phyloP scores from a whole-genome alignment of 495 filamentous ascomycete species.

The Oidiodendron maius region DNA sequence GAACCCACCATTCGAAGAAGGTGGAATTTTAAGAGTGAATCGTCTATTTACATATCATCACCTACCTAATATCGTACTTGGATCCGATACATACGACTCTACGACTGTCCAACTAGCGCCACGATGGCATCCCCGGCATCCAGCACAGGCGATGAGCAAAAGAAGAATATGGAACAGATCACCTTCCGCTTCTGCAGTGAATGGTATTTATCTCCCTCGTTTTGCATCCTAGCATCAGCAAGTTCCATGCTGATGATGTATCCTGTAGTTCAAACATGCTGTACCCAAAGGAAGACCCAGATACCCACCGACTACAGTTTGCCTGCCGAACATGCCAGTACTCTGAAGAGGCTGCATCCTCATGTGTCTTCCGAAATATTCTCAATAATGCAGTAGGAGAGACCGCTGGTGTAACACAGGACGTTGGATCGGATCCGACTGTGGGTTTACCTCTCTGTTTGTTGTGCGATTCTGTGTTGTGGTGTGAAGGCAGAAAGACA shows the following conservation, averaged over 20 bases:
- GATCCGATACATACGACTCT: too few relatives aligned
- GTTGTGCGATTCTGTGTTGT: slow-evolving; percentile 20
- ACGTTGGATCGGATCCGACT: slow-evolving; percentile 95
- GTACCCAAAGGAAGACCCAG: slow-evolving; percentile 87
- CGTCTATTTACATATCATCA: too few relatives aligned
- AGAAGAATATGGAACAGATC: slow-evolving; percentile 66
- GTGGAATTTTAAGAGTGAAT: too few relatives aligned
- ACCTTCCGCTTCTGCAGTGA: slow-evolving; percentile 96
- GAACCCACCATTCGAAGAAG: too few relatives aligned
- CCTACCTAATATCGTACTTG: too few relatives aligned
- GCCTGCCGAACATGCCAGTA: slow-evolving; percentile 87
- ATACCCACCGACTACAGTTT: slow-evolving; percentile 44
- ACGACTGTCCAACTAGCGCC: too few relatives aligned
- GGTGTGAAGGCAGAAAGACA: slow-evolving; percentile 15
- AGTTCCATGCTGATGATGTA: slow-evolving; percentile 11
- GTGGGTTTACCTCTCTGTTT: slow-evolving; percentile 58
- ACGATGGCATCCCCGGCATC: slow-evolving; percentile 57
- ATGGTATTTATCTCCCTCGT: slow-evolving; percentile 49
- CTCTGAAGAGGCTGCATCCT: slow-evolving; percentile 73
- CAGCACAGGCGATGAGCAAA: slow-evolving; percentile 44
- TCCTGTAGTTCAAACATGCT: slow-evolving; percentile 80
- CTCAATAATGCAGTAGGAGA: slow-evolving; percentile 85
- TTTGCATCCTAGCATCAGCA: background rate
- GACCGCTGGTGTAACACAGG: slow-evolving; percentile 94
- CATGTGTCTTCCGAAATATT: slow-evolving; percentile 89